Evolutionary conservation across 805 yeast species (phyloP), one percentile per base, ranked within the genome.

Genomic region (Hanseniaspora lindneri): DNA sequence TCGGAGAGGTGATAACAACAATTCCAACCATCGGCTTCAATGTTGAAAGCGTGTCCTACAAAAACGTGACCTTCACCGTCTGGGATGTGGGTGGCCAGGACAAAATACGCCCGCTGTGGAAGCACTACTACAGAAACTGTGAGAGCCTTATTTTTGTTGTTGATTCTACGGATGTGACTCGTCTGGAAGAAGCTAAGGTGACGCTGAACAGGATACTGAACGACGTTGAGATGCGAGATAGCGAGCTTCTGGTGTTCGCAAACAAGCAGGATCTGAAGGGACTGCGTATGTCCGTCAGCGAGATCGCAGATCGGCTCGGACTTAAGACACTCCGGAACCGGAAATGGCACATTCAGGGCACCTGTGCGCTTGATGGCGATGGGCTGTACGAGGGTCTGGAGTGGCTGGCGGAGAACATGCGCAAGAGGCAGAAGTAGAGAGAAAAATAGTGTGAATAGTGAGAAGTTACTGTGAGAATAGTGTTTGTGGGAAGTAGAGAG

Each of bases 81-180:
- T 83, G 94, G 95, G 95, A 85, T 76, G 94, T 85, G 60, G 95
- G 95, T 79, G 95, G 95, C 73, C 95, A 85, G 73, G 94, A 84
- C 70, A 84, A 84, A 69, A 86, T 85, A 60, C 80, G 95, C 69
- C 95, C 95, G 53, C 74, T 85, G 67, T 85, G 95, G 95, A 80
- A 94, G 75, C 88, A 85, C 72, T 85, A 85, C 69, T 85, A 77
- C 83, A 94, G 84, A 70, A 86, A 86, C 75, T 83, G 95, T 53
- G 94, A 86, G 70, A 94, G 94, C 70, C 80, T 85, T 64, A 85
- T 85, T 66, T 85, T 84, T 66, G 95, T 85, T 54, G 92, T 85
- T 59, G 95, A 85, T 73, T 81, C 92, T 53, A 83, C 84, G 71
- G 95, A 85, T 70, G 80, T 92, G 70, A 89, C 82, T 64, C 87